Conservation (phyloP, 2,329 filamentous ascomycete genomes). For the Talaromyces sp. region DNA sequence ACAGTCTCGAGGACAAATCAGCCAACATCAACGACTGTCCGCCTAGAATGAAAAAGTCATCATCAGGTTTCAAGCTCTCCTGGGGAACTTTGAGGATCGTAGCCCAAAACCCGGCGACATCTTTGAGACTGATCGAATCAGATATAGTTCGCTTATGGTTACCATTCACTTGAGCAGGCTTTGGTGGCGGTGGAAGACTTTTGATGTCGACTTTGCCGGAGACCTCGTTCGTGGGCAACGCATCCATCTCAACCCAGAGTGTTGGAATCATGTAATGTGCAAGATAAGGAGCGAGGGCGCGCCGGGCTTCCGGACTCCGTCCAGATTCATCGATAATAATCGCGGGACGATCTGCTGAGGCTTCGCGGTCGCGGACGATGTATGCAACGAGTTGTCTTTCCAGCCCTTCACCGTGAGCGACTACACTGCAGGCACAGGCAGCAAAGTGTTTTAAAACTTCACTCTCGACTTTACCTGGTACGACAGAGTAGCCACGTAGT, state of each 20-base stretch:
- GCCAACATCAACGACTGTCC: constrained; percentile 76
- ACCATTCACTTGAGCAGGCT: constrained; percentile 43
- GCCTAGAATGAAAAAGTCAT: constrained; percentile 77
- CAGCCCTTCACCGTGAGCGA: constrained; percentile 71
- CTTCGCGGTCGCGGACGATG: constrained; percentile 62
- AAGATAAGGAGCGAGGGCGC: constrained; percentile 61
- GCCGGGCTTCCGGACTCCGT: constrained; percentile 66
- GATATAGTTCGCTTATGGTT: constrained; percentile 50
- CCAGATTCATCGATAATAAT: constrained; percentile 67
- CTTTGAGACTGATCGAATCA: constrained; percentile 62
- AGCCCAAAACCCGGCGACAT: constrained; percentile 70
- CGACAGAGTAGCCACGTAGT: constrained; percentile 72
- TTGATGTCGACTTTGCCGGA: constrained; percentile 76
- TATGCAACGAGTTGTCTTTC: constrained; percentile 74
- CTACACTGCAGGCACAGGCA: constrained; percentile 67
- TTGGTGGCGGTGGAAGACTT: constrained; percentile 62
- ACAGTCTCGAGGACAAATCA: constrained; percentile 67
- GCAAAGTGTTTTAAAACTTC: constrained; percentile 66
- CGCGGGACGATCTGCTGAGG: constrained; percentile 52
- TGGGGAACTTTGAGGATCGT: constrained; percentile 63
- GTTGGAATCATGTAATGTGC: constrained; percentile 82
- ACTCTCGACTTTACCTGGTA: constrained; percentile 72
- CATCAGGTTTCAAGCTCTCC: constrained; percentile 60
- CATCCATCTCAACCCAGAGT: constrained; percentile 69
- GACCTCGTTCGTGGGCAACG: constrained; percentile 70